These are phyloP conservation scores for Citrus maxima DNA, from an alignment of 345 rosid species.

Conservation along the genomic window DNA sequence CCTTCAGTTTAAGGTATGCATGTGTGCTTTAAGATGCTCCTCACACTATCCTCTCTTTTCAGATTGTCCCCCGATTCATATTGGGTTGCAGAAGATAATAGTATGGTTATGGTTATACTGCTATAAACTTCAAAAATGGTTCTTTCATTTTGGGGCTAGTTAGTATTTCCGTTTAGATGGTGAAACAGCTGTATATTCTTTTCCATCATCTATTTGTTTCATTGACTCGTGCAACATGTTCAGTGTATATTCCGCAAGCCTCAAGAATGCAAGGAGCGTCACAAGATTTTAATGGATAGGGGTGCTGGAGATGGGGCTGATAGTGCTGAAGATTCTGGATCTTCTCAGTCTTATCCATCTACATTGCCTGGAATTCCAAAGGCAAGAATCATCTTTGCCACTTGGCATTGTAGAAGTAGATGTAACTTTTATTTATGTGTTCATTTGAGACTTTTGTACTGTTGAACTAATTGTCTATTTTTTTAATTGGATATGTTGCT, in stretches of 20 bases:
- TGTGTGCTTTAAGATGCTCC: conserved; percentile 6
- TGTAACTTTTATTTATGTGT: conserved; percentile 5
- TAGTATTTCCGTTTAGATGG: conserved; percentile 4
- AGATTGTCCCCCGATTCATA: not conserved
- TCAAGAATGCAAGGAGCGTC: conserved; percentile 96
- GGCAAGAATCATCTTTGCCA: conserved; percentile 37
- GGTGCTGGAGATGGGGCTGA: conserved; percentile 92
- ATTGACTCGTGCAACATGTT: conserved; percentile 12
- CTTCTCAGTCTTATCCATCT: conserved; percentile 97
- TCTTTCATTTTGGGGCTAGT: not conserved
- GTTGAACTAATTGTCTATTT: conserved; percentile 15
- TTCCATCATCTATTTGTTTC: not conserved
- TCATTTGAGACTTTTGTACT: not conserved
- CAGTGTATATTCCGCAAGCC: conserved; percentile 93
- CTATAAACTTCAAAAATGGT: not conserved
- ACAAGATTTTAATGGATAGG: conserved; percentile 85
- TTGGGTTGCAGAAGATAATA: not conserved
- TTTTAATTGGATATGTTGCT: conserved; percentile 17
- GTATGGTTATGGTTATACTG: not conserved
- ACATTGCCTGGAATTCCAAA: conserved; percentile 99
- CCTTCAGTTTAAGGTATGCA: conserved; percentile 80
- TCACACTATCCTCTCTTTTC: not conserved
- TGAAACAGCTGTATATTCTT: not conserved
- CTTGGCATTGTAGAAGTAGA: not conserved
- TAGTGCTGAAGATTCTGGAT: conserved; percentile 98